Conservation (phyloP, 2,329 filamentous ascomycete species). For the Phialocephala sp. region DNA sequence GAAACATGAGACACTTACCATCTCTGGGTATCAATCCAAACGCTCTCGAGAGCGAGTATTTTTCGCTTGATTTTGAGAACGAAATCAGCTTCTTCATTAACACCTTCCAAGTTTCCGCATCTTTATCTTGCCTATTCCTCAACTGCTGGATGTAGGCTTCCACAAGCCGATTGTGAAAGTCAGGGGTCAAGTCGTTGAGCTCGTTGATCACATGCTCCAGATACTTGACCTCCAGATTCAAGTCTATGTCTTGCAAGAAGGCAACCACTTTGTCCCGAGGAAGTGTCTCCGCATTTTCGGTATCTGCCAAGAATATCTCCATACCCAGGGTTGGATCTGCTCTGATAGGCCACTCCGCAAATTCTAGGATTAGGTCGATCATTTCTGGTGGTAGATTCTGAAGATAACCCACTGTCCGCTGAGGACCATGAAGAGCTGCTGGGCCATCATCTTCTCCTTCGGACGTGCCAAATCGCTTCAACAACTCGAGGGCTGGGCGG, state of each 20-base stretch:
- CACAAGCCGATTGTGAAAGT: constrained; percentile 85
- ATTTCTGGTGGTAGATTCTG: constrained; percentile 85
- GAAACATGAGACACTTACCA: constrained; percentile 56
- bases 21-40: constrained; percentile 80
- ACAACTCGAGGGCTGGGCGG: constrained; percentile 80
- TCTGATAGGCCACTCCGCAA: constrained; percentile 84
- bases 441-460: constrained; percentile 56
- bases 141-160: constrained; percentile 67
- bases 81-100: constrained; percentile 71
- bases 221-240: constrained; percentile 77
- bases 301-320: constrained; percentile 92
- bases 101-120: constrained; percentile 57
- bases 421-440: constrained; percentile 74
- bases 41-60: constrained; percentile 81
- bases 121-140: constrained; percentile 46
- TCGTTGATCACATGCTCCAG: constrained; percentile 91
- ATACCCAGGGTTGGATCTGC: constrained; percentile 78
- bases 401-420: constrained; percentile 86
- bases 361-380: constrained; percentile 90
- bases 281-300: constrained; percentile 90
- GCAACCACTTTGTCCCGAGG: constrained; percentile 76
- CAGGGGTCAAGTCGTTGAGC: constrained; percentile 80
- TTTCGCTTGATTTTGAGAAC: constrained; percentile 76
- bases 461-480: constrained; percentile 78
- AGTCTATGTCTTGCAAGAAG: constrained; percentile 75